These are phyloP conservation scores for Erythrobasidium hasegawianum DNA, from an alignment of 1,284 basidiomycete species.

Conservation along the genomic window DNA sequence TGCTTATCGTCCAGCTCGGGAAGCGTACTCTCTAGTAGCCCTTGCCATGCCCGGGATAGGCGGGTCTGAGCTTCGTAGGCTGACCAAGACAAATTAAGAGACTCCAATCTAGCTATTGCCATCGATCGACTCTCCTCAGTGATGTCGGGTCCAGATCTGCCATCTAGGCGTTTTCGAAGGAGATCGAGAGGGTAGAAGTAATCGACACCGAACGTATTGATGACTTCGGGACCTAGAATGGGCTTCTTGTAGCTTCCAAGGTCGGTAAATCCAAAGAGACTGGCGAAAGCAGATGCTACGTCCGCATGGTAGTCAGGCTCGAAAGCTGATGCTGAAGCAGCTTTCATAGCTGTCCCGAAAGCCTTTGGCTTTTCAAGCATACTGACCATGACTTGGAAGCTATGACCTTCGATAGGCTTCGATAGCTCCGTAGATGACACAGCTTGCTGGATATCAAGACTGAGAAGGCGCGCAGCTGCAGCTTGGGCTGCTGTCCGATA, in stretches of 20 bases:
- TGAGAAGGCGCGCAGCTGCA: conserved; percentile 63
- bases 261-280: conserved; percentile 38
- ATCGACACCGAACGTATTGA: conserved; percentile 70
- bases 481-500: conserved; percentile 56
- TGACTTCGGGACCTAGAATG: conserved; percentile 53
- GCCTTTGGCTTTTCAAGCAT: neutral
- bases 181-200: conserved; percentile 61
- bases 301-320: conserved; percentile 64
- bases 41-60: conserved; percentile 73
- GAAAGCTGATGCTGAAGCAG: conserved; percentile 64
- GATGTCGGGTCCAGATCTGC: conserved; percentile 41
- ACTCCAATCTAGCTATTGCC: conserved; percentile 52
- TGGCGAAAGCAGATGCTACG: conserved; percentile 48
- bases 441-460: conserved; percentile 49
- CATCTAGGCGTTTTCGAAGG: conserved; percentile 46
- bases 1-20: conserved; percentile 63
- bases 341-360: neutral
- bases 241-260: conserved; percentile 27
- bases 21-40: conserved; percentile 62
- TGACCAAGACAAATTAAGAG: conserved; percentile 79
- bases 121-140: conserved; percentile 36
- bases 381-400: neutral
- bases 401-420: neutral
- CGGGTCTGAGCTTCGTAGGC: conserved; percentile 71
- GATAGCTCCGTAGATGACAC: neutral